Evolutionary conservation across 2,329 filamentous ascomycete genomes (phyloP).

Genomic region (Arthrobotrys megalospora): DNA sequence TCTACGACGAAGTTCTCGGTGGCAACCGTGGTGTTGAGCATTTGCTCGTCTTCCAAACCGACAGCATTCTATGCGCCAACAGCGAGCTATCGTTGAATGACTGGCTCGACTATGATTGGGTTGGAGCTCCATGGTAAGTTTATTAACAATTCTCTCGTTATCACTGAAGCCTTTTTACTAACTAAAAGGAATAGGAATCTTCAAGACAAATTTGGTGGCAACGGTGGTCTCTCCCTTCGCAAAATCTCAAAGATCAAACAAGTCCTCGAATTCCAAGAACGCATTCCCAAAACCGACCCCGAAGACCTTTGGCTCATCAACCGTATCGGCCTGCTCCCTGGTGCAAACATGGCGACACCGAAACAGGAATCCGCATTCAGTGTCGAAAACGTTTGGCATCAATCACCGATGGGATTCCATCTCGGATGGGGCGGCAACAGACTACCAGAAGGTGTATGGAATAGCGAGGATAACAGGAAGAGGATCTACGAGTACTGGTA

Average conservation of each 20-base stretch:
- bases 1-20: conserved; percentile 67
- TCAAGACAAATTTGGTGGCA: conserved; percentile 70
- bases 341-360: conserved; percentile 72
- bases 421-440: conserved; percentile 71
- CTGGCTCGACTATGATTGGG: conserved; percentile 73
- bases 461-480: conserved; percentile 69
- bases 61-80: conserved; percentile 74
- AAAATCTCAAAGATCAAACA: conserved; percentile 72
- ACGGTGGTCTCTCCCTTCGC: conserved; percentile 73
- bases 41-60: conserved; percentile 73
- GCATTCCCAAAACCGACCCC: conserved; percentile 66
- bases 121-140: conserved; percentile 71
- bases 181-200: conserved; percentile 32
- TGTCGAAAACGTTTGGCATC: conserved; percentile 71
- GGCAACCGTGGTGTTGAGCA: conserved; percentile 45
- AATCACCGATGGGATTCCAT: conserved; percentile 74
- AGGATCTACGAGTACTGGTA: conserved; percentile 72
- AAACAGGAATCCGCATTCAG: conserved; percentile 71
- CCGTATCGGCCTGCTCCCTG: conserved; percentile 71
- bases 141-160: neutral
- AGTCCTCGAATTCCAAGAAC: conserved; percentile 68
- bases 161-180: neutral
- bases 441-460: conserved; percentile 72
- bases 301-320: conserved; percentile 75
- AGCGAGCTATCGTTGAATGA: conserved; percentile 70